These are phyloP conservation scores for Coccomyxa subellipsoidea DNA, from an alignment of 163 green algal genomes.

Conservation along the genomic window DNA sequence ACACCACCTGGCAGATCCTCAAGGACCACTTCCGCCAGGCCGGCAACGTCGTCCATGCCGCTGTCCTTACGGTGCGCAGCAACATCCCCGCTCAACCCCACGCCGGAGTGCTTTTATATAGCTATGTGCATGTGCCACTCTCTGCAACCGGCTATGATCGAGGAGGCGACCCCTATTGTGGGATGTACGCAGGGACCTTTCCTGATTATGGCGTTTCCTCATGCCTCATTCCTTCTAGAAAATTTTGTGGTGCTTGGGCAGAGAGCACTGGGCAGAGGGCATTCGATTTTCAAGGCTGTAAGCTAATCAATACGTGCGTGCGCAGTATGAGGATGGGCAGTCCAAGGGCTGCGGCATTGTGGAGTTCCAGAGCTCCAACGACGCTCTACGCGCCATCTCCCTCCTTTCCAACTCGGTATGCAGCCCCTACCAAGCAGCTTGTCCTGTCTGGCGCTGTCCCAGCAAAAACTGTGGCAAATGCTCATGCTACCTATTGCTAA, in stretches of 20 bases:
- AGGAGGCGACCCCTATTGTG: too few relatives aligned
- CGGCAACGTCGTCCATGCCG: slow-evolving; percentile 60
- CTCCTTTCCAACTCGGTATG: slow-evolving; percentile 56
- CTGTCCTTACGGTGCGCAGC: slow-evolving; percentile 50
- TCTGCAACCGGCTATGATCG: too few relatives aligned
- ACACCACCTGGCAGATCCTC: slow-evolving; percentile 64
- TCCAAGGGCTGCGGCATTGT: slow-evolving; percentile 70
- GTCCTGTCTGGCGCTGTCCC: background rate
- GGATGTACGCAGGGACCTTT: too few relatives aligned
- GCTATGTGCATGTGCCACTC: too few relatives aligned
- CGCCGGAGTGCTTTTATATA: too few relatives aligned
- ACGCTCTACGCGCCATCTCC: slow-evolving; percentile 63
- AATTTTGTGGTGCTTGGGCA: background rate
- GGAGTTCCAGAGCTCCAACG: slow-evolving; percentile 58
- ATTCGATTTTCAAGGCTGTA: background rate
- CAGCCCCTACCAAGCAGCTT: background rate
- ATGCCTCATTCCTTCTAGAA: too few relatives aligned
- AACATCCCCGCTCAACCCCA: too few relatives aligned
- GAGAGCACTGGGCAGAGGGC: background rate
- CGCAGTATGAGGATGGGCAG: slow-evolving; percentile 44
- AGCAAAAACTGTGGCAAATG: too few relatives aligned
- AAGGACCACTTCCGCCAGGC: slow-evolving; percentile 80
- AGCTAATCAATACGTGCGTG: background rate
- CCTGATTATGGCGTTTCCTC: too few relatives aligned
- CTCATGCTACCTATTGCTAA: too few relatives aligned